Conservation (phyloP, 2,329 filamentous ascomycete genomes). For the Sclerotinia trifoliorum region DNA sequence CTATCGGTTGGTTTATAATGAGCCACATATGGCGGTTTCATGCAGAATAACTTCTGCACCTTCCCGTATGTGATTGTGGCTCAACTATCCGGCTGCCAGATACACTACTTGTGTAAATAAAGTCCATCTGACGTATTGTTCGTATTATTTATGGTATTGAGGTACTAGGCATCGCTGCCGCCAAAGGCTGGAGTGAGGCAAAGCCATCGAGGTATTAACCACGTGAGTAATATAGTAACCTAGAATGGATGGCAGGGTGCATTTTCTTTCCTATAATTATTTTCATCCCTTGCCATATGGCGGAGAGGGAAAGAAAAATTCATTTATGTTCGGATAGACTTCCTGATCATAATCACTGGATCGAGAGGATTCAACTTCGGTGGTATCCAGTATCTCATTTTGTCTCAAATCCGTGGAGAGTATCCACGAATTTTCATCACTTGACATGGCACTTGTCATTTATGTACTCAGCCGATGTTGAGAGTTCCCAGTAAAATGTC, state of each 20-base stretch:
- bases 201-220: not conserved
- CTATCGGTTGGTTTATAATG: not conserved
- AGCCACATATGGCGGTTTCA: constrained; percentile 8
- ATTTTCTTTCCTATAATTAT: not conserved
- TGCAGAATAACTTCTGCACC: not conserved
- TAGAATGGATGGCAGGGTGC: too few species aligned
- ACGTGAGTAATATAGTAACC: not conserved
- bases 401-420: not conserved
- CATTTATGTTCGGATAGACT: not conserved
- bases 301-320: not conserved
- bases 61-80: not conserved
- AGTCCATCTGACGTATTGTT: not conserved
- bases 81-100: too few species aligned
- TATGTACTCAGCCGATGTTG: not conserved
- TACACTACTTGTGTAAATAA: not conserved
- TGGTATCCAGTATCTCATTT: not conserved
- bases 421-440: not conserved
- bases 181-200: too few species aligned
- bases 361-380: not conserved
- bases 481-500: not conserved
- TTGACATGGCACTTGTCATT: constrained; percentile 2
- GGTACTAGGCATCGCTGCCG: not conserved
- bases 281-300: not conserved
- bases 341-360: constrained; percentile 9
- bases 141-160: too few species aligned